Evolutionary conservation across 106 monocot genomes (phyloP).

Genomic region (Amphibolis antarctica): DNA sequence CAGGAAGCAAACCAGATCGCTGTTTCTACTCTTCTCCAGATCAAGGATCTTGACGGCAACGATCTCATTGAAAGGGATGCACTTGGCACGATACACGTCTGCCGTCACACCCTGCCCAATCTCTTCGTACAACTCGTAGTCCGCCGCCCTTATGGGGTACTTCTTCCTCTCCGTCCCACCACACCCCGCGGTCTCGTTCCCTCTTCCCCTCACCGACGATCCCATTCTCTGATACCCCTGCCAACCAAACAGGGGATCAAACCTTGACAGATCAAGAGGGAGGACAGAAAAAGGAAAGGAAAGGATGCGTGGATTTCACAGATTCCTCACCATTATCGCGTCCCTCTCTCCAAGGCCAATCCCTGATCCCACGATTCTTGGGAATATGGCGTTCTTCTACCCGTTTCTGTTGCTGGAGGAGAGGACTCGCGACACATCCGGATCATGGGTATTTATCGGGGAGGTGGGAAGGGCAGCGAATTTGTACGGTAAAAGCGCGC

Average conservation of each 20-base stretch:
- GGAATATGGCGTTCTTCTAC: too few species aligned
- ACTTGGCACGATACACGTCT: slow-evolving; percentile 45
- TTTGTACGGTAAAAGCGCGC: background rate
- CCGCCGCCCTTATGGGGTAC: slow-evolving; percentile 49
- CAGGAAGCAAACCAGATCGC: slow-evolving; percentile 48
- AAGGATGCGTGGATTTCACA: too few species aligned
- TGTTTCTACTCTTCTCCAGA: slow-evolving; percentile 39
- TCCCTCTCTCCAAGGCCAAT: too few species aligned
- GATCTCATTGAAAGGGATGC: slow-evolving; percentile 47
- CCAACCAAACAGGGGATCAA: too few species aligned
- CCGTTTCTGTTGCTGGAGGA: too few species aligned
- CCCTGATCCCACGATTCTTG: too few species aligned
- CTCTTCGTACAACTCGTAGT: slow-evolving; percentile 59
- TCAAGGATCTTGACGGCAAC: slow-evolving; percentile 79
- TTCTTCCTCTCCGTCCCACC: slow-evolving; percentile 26
- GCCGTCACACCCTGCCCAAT: slow-evolving; percentile 74
- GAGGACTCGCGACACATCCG: too few species aligned
- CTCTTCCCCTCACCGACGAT: background rate
- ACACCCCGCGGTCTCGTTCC: background rate
- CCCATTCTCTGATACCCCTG: too few species aligned
- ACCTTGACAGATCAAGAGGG: too few species aligned
- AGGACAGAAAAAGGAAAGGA: too few species aligned
- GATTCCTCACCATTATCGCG: too few species aligned
- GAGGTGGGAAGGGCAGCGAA: background rate
- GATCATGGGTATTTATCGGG: too few species aligned